These are phyloP conservation scores for Kernera saxatilis DNA, from an alignment of 345 rosid genomes.

Conservation along the genomic window DNA sequence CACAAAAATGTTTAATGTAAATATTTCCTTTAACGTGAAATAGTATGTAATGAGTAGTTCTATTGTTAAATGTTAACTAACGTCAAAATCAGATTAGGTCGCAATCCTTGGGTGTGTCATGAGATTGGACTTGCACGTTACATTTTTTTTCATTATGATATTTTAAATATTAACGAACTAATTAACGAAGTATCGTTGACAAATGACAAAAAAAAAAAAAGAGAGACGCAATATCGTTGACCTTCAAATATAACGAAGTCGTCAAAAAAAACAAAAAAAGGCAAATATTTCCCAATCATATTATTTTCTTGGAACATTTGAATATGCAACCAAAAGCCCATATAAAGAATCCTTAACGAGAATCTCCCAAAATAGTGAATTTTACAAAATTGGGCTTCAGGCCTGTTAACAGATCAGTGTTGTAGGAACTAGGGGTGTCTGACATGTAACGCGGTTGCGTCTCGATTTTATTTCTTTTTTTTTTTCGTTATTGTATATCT, in stretches of 20 bases:
- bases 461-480: too few species aligned
- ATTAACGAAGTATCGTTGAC: not conserved
- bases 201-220: too few species aligned
- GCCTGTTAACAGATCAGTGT: too few species aligned
- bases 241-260: not conserved
- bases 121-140: conserved; percentile 20
- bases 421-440: too few species aligned
- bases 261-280: too few species aligned
- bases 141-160: not conserved
- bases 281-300: not conserved
- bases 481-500: too few species aligned
- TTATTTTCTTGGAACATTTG: not conserved
- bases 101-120: conserved; percentile 7
- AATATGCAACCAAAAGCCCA: not conserved
- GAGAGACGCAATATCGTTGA: not conserved
- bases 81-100: conserved; percentile 1
- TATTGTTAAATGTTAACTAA: not conserved
- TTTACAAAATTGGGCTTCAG: not conserved
- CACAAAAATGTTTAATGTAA: not conserved
- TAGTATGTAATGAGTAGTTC: not conserved
- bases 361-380: not conserved
- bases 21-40: not conserved
- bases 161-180: not conserved
- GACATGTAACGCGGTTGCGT: too few species aligned
- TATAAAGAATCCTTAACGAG: not conserved